Base-by-base conservation (phyloP, 768 basidiomycete species). In the Chalciporus piperatus region DNA sequence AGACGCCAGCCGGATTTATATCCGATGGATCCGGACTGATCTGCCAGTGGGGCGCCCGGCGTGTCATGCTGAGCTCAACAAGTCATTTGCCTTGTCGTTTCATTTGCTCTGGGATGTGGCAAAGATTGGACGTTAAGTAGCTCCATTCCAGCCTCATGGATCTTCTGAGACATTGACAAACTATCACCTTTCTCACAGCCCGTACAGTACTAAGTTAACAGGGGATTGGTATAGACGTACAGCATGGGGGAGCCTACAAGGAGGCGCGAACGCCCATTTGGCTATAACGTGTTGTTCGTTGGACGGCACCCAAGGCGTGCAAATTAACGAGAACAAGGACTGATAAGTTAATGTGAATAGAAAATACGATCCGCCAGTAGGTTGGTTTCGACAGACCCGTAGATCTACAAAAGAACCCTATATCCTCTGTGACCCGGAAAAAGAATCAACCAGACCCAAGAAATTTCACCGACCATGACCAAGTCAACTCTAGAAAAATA, bases 401-500 rank as follows among this genome's bases (percentile, higher is more conserved):
- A 30, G 30, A 32, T 32, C 30, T 14, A 6, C 8, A 16, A 37
- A 37, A n/a, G 35, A n/a, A 37, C 35, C 35, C 30, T 13, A 37
- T 1, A 37, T 3, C 13, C 35, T 14, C 35, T 37, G 33, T 33
- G 35, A n/a, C 8, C 30, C 30, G 11, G 30, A 32, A 12, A 32
- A 32, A 11, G 7, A n/a, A 37, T 43, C 43, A 19, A 17, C 6
- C 43, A 33, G 13, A 20, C 43, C 43, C 19, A 28, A n/a, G n/a
- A 10, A 9, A 37, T 16, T 8, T 16, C 35, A 23, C n/a, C 25
- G 37, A 41, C 3, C 12, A 27, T 50, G 27, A 14, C 42, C 33
- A 35, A 38, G 25, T 65, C 53, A 64, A 38, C 40, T 35, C 49
- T 39, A 51, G 20, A 42, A 55, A 39, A 57, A 37, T 22, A 46